Base-by-base conservation (phyloP, 2,329 filamentous ascomycete genomes). In the Ophiostoma quercus region DNA sequence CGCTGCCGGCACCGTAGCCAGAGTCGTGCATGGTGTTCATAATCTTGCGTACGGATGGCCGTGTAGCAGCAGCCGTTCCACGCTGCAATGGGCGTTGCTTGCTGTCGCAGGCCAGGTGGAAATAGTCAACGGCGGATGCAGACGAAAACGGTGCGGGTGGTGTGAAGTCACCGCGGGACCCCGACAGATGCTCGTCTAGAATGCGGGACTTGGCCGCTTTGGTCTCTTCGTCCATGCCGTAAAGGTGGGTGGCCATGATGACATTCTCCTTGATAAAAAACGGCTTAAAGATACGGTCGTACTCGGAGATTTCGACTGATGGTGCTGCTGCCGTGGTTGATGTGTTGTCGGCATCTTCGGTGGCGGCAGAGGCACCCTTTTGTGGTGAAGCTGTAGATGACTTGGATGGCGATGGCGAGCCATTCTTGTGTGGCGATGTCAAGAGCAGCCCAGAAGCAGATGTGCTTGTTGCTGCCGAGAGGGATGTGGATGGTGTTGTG, bases 241-340 rank as follows among this genome's bases (percentile, higher is more conserved):
- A 87, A 2, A 81, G 82, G 67, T 83, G 80, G 0, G 84, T 83
- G 0, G 93, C 92, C 68, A 97, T 74, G n/a, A 80, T 85, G 1
- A 92, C 90, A 75, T 92, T 85, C 2, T 88, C 84, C 71, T 92
- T 90, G 65, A 95, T 76, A 72, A 90, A 94, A 78, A 97, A 98
- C 0, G 91, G 88, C 41, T 92, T 85, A 75, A 98, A 98, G 47
- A 84, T 82, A 74, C 87, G 88, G 22, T 90, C 81, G 74, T 92
- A 94, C 63, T 87, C 84, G 0, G 85, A 83, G 32, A 71, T 16
- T n/a, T 73, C 32, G 68, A 12, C 71, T 75, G 14, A 71, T 70
- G 51, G 75, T 8, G 68, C 16, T 39, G 60, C 25, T 1, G 37
- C 51, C 5, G 67, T 8, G 1, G 51, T 41, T 25, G 67, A 11